Evolutionary conservation across 2,329 filamentous ascomycete species (phyloP), one percentile per base, ranked within the genome.

Genomic region (Claviceps sorghi): DNA sequence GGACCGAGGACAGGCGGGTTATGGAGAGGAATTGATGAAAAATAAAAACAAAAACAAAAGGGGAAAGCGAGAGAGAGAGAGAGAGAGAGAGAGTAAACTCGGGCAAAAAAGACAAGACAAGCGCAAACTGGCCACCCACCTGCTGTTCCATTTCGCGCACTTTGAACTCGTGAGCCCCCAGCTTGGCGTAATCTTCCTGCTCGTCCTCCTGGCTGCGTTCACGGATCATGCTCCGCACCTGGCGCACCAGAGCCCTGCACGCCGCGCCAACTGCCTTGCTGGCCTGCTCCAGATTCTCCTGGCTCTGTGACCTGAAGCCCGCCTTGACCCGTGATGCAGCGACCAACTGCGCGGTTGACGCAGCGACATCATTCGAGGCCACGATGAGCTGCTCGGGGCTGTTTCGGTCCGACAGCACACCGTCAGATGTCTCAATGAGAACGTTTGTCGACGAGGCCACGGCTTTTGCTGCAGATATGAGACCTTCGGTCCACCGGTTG

Each of bases 91-190:
- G 21, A 43, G 13, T 26, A 10, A 38, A 17, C 4, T 9, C 30
- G 32, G 13, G 8, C 10, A 38, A 9, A 42, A 43, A 22, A 15
- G 13, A 19, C 5, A 13, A 44, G 21, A 17, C 21, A 29, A 26
- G 42, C 15, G 1, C 21, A 19, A 48, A 26, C 1, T 55, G 40
- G 36, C 19, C 10, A 63, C 68, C 64, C 76, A 95, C 90, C 86
- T 98, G 93, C 66, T 98, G 93, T 73, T 98, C 93, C 93, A 98
- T 98, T 73, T 98, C 90, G 61, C 85, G 80, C 50, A 96, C 89
- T 78, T 98, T 98, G 76, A 98, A 97, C 72, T 98, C 93, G 69
- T 96, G 91, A 34, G 85, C 82, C 56, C 87, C 90, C 47, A 98
- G 73, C 72, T 89, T 87, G 44, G 78, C 76, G 69, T 97, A 98